Conservation (phyloP, 169 alveolate genomes). For the Cryptosporidium ubiquitum region DNA sequence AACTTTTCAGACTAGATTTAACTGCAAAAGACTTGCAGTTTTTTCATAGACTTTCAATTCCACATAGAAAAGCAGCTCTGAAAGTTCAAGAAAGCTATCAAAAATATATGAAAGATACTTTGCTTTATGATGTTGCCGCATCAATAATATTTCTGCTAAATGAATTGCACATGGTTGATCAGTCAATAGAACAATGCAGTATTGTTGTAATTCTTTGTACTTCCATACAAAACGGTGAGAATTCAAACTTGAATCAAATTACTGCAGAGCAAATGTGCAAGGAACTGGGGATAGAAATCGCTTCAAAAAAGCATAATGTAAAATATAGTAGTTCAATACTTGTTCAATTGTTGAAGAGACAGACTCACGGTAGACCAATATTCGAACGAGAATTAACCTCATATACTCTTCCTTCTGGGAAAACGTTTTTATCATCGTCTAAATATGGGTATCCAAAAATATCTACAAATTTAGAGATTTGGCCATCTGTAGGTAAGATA, state of each 20-base stretch:
- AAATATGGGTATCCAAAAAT: slow-evolving; percentile 15
- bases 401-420: slow-evolving; percentile 50
- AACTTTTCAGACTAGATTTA: slow-evolving; percentile 41
- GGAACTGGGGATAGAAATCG: slow-evolving; percentile 18
- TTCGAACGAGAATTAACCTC: not conserved
- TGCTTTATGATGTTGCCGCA: slow-evolving; percentile 63
- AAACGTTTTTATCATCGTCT: slow-evolving; percentile 29
- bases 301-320: not conserved
- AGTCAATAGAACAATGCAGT: slow-evolving; percentile 49
- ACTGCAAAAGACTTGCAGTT: slow-evolving; percentile 1
- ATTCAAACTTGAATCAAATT: not conserved
- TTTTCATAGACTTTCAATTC: slow-evolving; percentile 54
- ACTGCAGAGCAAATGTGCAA: slow-evolving; percentile 49
- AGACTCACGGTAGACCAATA: slow-evolving; percentile 3
- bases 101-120: not conserved
- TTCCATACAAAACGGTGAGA: slow-evolving; percentile 17
- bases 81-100: slow-evolving; percentile 55
- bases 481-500: slow-evolving; percentile 40
- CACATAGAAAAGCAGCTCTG: slow-evolving; percentile 53
- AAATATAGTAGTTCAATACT: slow-evolving; percentile 1
- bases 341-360: slow-evolving; percentile 20
- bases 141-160: slow-evolving; percentile 27
- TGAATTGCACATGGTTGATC: slow-evolving; percentile 45
- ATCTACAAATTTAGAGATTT: slow-evolving; percentile 13
- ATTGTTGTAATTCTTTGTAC: slow-evolving; percentile 10